Conservation (phyloP, 768 basidiomycete genomes). For the Gyrodon lividus region DNA sequence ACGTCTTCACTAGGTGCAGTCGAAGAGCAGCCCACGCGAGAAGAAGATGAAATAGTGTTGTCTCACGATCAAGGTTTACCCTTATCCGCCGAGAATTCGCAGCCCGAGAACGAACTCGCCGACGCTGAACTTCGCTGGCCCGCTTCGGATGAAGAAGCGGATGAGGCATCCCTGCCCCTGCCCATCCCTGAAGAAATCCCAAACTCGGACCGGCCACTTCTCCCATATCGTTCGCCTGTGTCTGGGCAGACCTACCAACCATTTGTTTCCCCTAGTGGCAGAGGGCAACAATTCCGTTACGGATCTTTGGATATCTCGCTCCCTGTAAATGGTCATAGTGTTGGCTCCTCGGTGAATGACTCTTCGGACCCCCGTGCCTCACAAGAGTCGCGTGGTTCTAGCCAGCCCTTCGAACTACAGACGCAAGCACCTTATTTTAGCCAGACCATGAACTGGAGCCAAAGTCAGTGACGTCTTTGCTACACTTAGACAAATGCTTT, state of each 20-base stretch:
- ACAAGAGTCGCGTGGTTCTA: constrained; percentile 23
- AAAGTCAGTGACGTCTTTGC: constrained; percentile 27
- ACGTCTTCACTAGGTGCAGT: constrained; percentile 42
- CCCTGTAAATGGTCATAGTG: background rate
- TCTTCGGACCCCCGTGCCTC: background rate
- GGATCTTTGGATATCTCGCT: constrained; percentile 25
- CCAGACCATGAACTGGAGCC: constrained; percentile 32
- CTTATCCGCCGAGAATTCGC: background rate
- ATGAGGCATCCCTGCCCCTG: background rate
- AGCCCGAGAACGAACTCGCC: constrained; percentile 5
- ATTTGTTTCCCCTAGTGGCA: constrained; percentile 8
- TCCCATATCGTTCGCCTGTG: background rate
- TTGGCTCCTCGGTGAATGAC: background rate
- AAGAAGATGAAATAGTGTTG: constrained; percentile 27
- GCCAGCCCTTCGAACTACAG: constrained; percentile 39
- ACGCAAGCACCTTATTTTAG: constrained; percentile 58
- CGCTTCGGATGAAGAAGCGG: constrained; percentile 20
- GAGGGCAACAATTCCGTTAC: constrained; percentile 14
- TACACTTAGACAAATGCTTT: background rate
- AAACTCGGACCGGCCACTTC: background rate
- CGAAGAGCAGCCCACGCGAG: constrained; percentile 50
- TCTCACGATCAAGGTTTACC: background rate
- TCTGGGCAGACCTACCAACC: background rate
- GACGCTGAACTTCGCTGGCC: constrained; percentile 29
- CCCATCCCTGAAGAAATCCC: background rate